Evolutionary conservation across 257 asterid genomes (phyloP).

Genomic region (Capsicum chinense): DNA sequence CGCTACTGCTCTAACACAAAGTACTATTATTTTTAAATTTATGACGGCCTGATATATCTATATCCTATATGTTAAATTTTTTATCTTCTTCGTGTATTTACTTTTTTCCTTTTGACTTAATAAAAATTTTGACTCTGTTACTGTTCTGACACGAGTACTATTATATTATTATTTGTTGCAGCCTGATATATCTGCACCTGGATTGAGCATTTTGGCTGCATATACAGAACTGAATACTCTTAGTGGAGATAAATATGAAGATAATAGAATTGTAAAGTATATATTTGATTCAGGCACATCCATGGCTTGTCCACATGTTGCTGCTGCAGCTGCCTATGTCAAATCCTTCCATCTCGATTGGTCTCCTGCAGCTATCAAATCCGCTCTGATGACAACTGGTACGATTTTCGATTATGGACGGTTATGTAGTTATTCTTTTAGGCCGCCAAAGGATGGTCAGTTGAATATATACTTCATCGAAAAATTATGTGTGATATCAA

Average conservation of each 20-base stretch:
- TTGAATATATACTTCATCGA: too few relatives aligned
- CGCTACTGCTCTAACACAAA: neutral
- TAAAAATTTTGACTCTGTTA: neutral
- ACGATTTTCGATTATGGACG: neutral
- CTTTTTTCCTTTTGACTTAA: neutral
- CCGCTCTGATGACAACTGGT: slow-evolving; percentile 91
- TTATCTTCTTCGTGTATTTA: neutral
- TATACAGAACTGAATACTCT: slow-evolving; percentile 41
- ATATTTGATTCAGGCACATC: slow-evolving; percentile 81
- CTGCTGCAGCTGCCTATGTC: slow-evolving; percentile 78
- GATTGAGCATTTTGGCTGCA: slow-evolving; percentile 75
- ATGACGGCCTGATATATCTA: slow-evolving; percentile 71
- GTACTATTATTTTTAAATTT: neutral
- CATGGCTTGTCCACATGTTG: slow-evolving; percentile 83
- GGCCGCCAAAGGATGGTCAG: too few relatives aligned
- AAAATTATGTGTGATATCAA: too few relatives aligned
- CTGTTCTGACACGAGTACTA: neutral
- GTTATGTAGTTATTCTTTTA: neutral
- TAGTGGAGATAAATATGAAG: slow-evolving; percentile 31
- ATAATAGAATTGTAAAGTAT: slow-evolving; percentile 48
- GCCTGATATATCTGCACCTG: slow-evolving; percentile 94
- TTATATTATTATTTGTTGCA: slow-evolving; percentile 31
- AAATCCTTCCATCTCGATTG: slow-evolving; percentile 74
- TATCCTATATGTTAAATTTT: neutral
- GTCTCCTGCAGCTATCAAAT: slow-evolving; percentile 83